Evolutionary conservation across 176 grass and related monocot species (phyloP).

Genomic region (Saccharum spontaneum): DNA sequence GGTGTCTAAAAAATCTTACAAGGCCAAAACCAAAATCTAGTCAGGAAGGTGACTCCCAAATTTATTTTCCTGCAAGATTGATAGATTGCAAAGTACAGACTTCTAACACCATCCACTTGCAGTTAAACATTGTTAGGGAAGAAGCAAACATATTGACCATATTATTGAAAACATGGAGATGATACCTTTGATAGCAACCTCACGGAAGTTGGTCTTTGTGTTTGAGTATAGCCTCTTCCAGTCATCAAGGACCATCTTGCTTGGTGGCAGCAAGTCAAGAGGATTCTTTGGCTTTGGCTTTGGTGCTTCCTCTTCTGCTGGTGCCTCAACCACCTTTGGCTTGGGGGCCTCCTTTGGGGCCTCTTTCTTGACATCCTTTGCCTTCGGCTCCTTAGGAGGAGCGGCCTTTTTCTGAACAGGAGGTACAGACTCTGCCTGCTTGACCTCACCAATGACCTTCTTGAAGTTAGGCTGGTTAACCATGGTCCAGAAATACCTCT

Average conservation of each 20-base stretch:
- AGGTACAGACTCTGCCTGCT: slow-evolving; percentile 63
- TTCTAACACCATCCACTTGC: background rate
- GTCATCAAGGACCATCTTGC: slow-evolving; percentile 96
- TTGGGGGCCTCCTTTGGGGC: slow-evolving; percentile 64
- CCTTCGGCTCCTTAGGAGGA: slow-evolving; percentile 57
- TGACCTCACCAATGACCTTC: slow-evolving; percentile 65
- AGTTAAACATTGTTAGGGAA: background rate
- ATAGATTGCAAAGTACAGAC: background rate
- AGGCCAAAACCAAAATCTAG: background rate
- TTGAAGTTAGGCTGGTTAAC: slow-evolving; percentile 79
- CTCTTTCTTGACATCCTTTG: slow-evolving; percentile 74
- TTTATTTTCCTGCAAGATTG: background rate
- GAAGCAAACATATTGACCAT: background rate
- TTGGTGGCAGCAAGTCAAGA: slow-evolving; percentile 85
- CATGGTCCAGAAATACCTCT: slow-evolving; percentile 88
- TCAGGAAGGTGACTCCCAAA: background rate
- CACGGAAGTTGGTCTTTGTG: slow-evolving; percentile 95
- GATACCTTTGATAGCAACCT: slow-evolving; percentile 93
- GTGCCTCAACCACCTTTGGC: slow-evolving; percentile 49
- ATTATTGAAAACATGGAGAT: background rate
- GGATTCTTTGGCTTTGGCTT: slow-evolving; percentile 93
- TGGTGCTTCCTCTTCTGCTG: slow-evolving; percentile 84
- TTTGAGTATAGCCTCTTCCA: slow-evolving; percentile 99
- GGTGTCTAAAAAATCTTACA: background rate
- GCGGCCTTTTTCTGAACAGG: slow-evolving; percentile 49